These are phyloP conservation scores for Mycena vitilis DNA, from an alignment of 768 basidiomycete genomes.

Conservation along the genomic window DNA sequence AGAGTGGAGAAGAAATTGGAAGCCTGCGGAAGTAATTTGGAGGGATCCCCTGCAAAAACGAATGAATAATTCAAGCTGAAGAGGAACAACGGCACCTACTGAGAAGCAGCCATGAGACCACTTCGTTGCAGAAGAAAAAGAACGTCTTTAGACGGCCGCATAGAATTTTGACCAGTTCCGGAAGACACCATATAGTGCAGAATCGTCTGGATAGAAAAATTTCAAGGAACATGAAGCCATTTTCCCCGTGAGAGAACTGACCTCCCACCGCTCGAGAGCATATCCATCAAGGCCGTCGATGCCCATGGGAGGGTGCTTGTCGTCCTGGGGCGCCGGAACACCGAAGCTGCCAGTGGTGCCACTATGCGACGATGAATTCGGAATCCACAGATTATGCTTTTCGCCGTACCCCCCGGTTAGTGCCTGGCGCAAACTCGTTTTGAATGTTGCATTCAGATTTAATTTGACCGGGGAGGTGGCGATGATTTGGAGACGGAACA, in stretches of 20 bases:
- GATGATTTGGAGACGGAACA: conserved; percentile 78
- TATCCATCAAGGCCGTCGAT: conserved; percentile 80
- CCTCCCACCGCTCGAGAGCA: conserved; percentile 93
- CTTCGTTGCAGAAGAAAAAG: conserved; percentile 85
- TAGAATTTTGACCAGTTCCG: conserved; percentile 78
- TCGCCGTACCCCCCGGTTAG: conserved; percentile 84
- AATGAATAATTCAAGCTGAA: conserved; percentile 24
- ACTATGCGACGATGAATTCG: conserved; percentile 48
- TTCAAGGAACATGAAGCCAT: conserved; percentile 5
- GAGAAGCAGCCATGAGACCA: conserved; percentile 82
- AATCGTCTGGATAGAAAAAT: conserved; percentile 73
- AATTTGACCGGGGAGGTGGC: conserved; percentile 70
- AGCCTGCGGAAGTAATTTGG: conserved; percentile 93
- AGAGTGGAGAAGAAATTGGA: conserved; percentile 95
- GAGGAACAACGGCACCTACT: conserved; percentile 56
- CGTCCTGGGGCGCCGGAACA: conserved; percentile 74
- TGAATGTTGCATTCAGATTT: conserved; percentile 80
- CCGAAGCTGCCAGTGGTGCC: conserved; percentile 89
- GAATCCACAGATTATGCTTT: conserved; percentile 9
- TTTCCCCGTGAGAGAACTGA: conserved; percentile 44
- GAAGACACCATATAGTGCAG: conserved; percentile 99
- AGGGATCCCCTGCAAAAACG: conserved; percentile 60
- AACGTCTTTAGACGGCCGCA: conserved; percentile 85
- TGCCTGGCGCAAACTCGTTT: conserved; percentile 82
- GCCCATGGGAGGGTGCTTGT: conserved; percentile 64